A percentile compares a stretch with the other conserved stretches of the same genome.
phyloP scores from a whole-genome alignment of 208 protist species.

The Acanthamoeba triangularis region DNA sequence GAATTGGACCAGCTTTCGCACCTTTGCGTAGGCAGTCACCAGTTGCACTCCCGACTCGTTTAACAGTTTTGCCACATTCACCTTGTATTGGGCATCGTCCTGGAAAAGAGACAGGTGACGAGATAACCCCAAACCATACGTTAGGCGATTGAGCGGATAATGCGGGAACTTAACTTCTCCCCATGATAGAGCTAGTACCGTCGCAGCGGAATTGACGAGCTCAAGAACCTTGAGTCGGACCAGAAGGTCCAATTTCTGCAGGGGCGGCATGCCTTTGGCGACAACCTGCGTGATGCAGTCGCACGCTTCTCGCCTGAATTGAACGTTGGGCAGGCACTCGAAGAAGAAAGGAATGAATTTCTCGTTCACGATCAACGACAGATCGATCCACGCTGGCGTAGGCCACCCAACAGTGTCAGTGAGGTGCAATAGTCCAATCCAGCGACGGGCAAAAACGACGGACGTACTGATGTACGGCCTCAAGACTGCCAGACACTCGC shows the following conservation, averaged over 20 bases:
- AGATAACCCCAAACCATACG: neutral
- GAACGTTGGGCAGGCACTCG: conserved; percentile 63
- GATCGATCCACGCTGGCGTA: conserved; percentile 83
- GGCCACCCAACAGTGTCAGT: neutral
- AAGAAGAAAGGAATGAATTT: conserved; percentile 84
- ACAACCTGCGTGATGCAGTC: conserved; percentile 82
- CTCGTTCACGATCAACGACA: conserved; percentile 85
- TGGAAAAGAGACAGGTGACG: neutral
- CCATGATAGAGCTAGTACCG: conserved; percentile 4
- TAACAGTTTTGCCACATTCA: conserved; percentile 48
- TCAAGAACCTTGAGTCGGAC: conserved; percentile 59
- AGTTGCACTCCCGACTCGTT: conserved; percentile 52
- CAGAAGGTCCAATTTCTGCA: conserved; percentile 64
- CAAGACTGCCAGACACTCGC: conserved; percentile 80
- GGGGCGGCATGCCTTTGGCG: conserved; percentile 72
- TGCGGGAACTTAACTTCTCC: no score
- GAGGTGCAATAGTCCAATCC: neutral
- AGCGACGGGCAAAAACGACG: neutral
- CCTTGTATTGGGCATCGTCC: conserved; percentile 49
- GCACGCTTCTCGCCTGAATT: conserved; percentile 77
- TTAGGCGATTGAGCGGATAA: no score
- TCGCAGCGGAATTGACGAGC: conserved; percentile 7
- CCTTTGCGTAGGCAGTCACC: conserved; percentile 54
- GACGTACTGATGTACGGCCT: conserved; percentile 80
- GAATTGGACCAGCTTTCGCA: neutral